These are phyloP conservation scores for Alternaria brassicicola DNA, from an alignment of 2,329 filamentous ascomycete genomes.

Conservation along the genomic window DNA sequence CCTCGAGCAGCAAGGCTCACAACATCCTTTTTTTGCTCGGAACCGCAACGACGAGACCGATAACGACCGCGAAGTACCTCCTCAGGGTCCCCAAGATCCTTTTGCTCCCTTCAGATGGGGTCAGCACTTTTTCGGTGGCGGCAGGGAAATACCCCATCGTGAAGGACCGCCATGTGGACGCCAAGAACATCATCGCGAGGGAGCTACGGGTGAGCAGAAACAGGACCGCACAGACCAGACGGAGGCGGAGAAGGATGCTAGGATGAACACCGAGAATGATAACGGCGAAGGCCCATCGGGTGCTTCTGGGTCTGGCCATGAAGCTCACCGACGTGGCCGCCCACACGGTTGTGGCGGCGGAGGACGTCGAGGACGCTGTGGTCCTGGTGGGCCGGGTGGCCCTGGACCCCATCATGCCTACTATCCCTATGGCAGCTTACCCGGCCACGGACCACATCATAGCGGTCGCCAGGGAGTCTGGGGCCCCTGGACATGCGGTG, in stretches of 20 bases:
- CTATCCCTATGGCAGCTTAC: constrained; percentile 11
- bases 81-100: constrained; percentile 21
- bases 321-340: constrained; percentile 17
- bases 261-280: constrained; percentile 27
- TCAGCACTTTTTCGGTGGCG: constrained; percentile 36
- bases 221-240: constrained; percentile 10
- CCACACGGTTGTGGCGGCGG: constrained; percentile 25
- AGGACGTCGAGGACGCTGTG: constrained; percentile 28
- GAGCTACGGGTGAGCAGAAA: constrained; percentile 6
- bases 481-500: constrained; percentile 33
- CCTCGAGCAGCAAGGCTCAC: constrained; percentile 55
- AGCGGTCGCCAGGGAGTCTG: constrained; percentile 29
- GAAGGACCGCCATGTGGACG: constrained; percentile 36
- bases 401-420: constrained; percentile 22
- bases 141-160: constrained; percentile 35
- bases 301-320: constrained; percentile 34
- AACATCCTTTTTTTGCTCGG: constrained; percentile 55
- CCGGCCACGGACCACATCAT: constrained; percentile 23
- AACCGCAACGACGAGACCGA: constrained; percentile 38
- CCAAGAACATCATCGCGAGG: constrained; percentile 30
- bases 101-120: constrained; percentile 46
- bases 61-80: constrained; percentile 28
- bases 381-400: constrained; percentile 29
- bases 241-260: constrained; percentile 16
- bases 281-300: constrained; percentile 42